Evolutionary conservation across 768 basidiomycete genomes (phyloP).

Genomic region (Mycena polygramma): DNA sequence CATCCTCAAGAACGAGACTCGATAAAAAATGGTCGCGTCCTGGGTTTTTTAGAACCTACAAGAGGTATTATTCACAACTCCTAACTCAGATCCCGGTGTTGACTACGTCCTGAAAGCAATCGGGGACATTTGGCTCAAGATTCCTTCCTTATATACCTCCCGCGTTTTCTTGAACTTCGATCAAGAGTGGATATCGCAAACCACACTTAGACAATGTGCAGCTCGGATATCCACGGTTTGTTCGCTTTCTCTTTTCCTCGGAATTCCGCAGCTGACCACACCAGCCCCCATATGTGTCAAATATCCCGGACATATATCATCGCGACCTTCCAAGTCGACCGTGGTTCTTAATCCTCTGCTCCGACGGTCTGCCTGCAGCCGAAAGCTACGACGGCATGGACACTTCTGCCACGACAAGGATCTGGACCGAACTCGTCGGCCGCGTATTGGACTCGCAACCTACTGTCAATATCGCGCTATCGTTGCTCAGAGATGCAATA

Average conservation of each 20-base stretch:
- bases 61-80: constrained; percentile 59
- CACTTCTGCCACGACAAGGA: constrained; percentile 43
- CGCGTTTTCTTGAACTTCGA: constrained; percentile 53
- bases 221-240: constrained; percentile 47
- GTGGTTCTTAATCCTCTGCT: constrained; percentile 57
- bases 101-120: constrained; percentile 48
- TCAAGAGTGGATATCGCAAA: constrained; percentile 47
- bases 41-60: constrained; percentile 70
- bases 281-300: constrained; percentile 60
- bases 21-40: constrained; percentile 58
- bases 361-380: constrained; percentile 54
- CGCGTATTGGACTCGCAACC: constrained; percentile 31
- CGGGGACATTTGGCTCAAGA: constrained; percentile 61
- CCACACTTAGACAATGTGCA: constrained; percentile 49
- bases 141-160: constrained; percentile 57
- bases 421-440: constrained; percentile 50
- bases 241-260: neutral
- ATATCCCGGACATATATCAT: constrained; percentile 56
- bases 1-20: constrained; percentile 66
- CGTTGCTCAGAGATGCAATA: constrained; percentile 56
- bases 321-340: constrained; percentile 45
- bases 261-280: neutral
- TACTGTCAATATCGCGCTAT: constrained; percentile 50
- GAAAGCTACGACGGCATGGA: constrained; percentile 50
- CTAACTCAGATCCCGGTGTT: neutral